A percentile compares a stretch with the other conserved stretches of the same genome.
Evolutionary conservation across 1,284 basidiomycete species (phyloP).

Genomic region (Leccinum subrobustum): DNA sequence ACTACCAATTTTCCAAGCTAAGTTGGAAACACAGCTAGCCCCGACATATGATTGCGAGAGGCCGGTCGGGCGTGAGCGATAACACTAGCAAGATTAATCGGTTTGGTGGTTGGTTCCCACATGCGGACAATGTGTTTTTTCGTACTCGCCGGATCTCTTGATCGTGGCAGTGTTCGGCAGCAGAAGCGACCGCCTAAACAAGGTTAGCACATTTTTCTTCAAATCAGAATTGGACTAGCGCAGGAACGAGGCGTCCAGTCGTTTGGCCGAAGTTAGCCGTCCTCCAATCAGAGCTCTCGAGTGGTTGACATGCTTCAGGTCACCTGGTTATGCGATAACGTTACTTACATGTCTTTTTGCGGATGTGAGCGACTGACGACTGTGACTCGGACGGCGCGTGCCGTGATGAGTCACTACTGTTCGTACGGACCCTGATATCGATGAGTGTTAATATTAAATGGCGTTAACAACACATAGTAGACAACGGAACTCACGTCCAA

Average conservation of each 20-base stretch:
- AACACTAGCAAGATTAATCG: not conserved
- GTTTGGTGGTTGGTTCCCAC: not conserved
- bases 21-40: not conserved
- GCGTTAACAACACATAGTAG: too few relatives aligned
- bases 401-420: too few relatives aligned
- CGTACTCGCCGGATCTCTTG: not conserved
- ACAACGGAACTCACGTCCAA: too few relatives aligned
- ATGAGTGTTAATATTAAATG: too few relatives aligned
- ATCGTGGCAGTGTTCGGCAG: not conserved
- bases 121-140: conserved; percentile 3
- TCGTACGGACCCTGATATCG: too few relatives aligned
- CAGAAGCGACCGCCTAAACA: not conserved
- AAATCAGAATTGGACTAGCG: not conserved
- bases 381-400: too few relatives aligned
- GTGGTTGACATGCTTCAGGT: not conserved
- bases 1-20: not conserved
- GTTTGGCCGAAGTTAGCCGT: not conserved
- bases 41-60: not conserved
- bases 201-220: not conserved
- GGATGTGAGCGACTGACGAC: not conserved
- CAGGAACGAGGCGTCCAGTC: not conserved
- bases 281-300: not conserved
- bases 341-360: not conserved
- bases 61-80: not conserved
- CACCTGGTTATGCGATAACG: not conserved